Conservation (phyloP, 2,329 filamentous ascomycete genomes). For the Beauveria australis region DNA sequence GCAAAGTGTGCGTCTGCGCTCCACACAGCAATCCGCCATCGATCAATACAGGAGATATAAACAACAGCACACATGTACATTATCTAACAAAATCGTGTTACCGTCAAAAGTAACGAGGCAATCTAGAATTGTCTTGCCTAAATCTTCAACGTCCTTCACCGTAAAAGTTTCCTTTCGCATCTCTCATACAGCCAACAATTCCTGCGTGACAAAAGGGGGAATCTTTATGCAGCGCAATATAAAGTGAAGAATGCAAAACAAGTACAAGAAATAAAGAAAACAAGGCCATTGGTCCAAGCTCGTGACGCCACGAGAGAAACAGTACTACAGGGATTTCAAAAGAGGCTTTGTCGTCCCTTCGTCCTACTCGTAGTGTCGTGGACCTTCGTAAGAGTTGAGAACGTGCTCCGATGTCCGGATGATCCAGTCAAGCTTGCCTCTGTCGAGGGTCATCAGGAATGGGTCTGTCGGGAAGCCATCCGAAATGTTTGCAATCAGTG, state of each 20-base stretch:
- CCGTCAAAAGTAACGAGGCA: not conserved
- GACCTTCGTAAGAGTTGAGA: constrained; percentile 23
- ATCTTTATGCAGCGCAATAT: constrained; percentile 6
- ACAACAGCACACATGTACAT: constrained; percentile 5
- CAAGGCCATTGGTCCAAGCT: not conserved
- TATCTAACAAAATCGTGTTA: constrained; percentile 1
- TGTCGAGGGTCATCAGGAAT: constrained; percentile 30
- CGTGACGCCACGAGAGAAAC: not conserved
- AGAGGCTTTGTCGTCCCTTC: too few relatives aligned
- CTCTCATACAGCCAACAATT: not conserved
- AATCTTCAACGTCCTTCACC: not conserved
- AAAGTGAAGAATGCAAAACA: not conserved
- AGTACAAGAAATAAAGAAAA: not conserved
- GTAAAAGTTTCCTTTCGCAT: not conserved
- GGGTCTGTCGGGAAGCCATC: constrained; percentile 31
- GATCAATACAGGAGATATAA: not conserved
- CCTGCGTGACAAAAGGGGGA: constrained; percentile 6
- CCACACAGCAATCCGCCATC: not conserved
- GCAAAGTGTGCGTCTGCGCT: not conserved
- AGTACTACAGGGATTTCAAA: too few relatives aligned
- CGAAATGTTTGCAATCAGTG: constrained; percentile 26
- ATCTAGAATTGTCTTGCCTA: not conserved
- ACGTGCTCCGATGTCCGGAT: constrained; percentile 28
- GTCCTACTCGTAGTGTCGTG: constrained; percentile 22
- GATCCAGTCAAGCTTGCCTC: constrained; percentile 32